phyloP scores from a whole-genome alignment of 1,284 basidiomycete species.

The Ceratobasidium sp. region DNA sequence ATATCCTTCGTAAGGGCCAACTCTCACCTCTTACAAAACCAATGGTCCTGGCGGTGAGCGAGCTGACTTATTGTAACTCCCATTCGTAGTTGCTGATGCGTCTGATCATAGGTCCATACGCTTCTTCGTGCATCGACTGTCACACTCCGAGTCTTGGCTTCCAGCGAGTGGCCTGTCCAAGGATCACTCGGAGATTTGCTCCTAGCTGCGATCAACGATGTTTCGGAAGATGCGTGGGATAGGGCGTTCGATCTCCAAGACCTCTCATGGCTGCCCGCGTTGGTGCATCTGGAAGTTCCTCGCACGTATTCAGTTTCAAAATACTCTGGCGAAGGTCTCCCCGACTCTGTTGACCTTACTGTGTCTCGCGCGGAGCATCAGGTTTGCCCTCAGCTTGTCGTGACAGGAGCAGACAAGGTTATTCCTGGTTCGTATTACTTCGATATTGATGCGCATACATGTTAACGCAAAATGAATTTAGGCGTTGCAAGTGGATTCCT shows the following conservation, averaged over 20 bases:
- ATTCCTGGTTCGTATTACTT: slow-evolving; percentile 17
- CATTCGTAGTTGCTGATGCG: not conserved
- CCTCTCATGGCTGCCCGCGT: slow-evolving; percentile 28
- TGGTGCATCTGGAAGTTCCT: slow-evolving; percentile 29
- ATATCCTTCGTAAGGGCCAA: slow-evolving; percentile 33
- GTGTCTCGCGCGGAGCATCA: slow-evolving; percentile 30
- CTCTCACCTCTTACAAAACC: slow-evolving; percentile 30
- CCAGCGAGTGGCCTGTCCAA: slow-evolving; percentile 34
- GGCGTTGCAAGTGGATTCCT: slow-evolving; percentile 30
- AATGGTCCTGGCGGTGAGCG: slow-evolving; percentile 29
- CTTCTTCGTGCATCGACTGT: slow-evolving; percentile 31
- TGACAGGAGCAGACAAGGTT: slow-evolving; percentile 12
- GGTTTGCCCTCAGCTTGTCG: slow-evolving; percentile 23
- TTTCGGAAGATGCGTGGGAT: slow-evolving; percentile 28
- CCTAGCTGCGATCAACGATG: slow-evolving; percentile 29
- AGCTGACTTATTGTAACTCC: not conserved
- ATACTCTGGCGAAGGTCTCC: slow-evolving; percentile 20
- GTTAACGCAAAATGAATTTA: not conserved
- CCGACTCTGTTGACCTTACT: slow-evolving; percentile 33
- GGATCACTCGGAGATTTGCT: slow-evolving; percentile 35
- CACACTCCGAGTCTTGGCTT: slow-evolving; percentile 24
- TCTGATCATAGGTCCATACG: slow-evolving; percentile 6
- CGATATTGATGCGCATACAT: not conserved
- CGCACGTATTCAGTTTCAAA: slow-evolving; percentile 35
- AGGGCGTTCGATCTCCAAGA: slow-evolving; percentile 18